Evolutionary conservation across 768 basidiomycete genomes (phyloP), one percentile per base, ranked within the genome.

Genomic region (Gyrodon lividus): DNA sequence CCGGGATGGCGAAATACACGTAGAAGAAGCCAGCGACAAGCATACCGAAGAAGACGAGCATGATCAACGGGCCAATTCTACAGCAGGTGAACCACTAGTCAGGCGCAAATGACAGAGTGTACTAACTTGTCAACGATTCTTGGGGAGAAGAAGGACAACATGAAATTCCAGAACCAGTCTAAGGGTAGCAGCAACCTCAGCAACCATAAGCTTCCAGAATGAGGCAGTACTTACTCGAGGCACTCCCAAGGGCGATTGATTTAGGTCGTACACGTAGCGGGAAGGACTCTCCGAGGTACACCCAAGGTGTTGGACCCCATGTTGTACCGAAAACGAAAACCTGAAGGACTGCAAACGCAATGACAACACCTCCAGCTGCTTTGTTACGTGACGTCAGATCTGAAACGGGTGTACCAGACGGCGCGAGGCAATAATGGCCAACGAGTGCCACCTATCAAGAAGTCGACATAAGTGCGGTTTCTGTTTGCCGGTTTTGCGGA

Each of bases 281-380:
- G 79, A 90, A 91, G 17, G 82, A 84, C 73, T 90, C 87, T 46
- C 86, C 86, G 28, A 88, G 77, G 60, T 87, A 87, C 6, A 87
- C 87, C 82, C 82, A 84, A 57, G 85, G 86, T 30, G 80, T 84
- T 6, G 86, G 84, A 12, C 87, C 87, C 87, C 87, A 90, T 71
- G 87, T 89, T 53, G 84, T 77, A 2, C 80, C 81, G 66, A 79
- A 90, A 9, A 79, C 77, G 58, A 84, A 81, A 23, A 91, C 85
- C 46, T 90, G 87, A 22, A 89, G 68, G n/a, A 90, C 78, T 0
- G 86, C 89, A 59, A 90, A 89, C 0, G 87, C 77, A 55, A 92
- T 87, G 31, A 89, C 71, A 0, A 77, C 75, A 50, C 85, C 79
- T 39, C 87, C 86, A 43, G 83, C 88, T 52, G 66, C 63, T 58